phyloP scores from a whole-genome alignment of 306 rosid species.

The Benincasa hispida region DNA sequence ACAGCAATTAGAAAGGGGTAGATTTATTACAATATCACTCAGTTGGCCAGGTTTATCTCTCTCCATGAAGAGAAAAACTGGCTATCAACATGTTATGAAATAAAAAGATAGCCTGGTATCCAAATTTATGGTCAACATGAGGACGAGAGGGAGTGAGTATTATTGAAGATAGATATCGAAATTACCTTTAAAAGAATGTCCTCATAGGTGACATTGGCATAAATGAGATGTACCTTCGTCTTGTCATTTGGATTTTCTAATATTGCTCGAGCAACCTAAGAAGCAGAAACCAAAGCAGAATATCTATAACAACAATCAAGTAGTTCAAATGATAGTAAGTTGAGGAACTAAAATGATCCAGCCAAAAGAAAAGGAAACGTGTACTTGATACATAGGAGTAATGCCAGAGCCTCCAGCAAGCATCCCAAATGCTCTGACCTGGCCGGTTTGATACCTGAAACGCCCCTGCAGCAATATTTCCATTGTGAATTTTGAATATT shows the following conservation, averaged over 20 bases:
- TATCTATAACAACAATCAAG: background rate
- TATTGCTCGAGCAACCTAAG: slow-evolving; percentile 86
- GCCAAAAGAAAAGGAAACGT: slow-evolving; percentile 5
- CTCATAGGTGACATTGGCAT: slow-evolving; percentile 76
- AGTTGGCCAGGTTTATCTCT: background rate
- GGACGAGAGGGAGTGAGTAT: background rate
- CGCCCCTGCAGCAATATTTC: slow-evolving; percentile 55
- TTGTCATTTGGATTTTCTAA: slow-evolving; percentile 79
- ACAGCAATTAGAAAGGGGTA: background rate
- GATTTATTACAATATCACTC: background rate
- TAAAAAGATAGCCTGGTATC: background rate
- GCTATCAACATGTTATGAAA: background rate
- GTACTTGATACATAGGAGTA: slow-evolving; percentile 97
- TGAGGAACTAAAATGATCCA: background rate
- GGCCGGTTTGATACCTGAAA: slow-evolving; percentile 76
- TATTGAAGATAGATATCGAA: background rate
- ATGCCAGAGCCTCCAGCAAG: slow-evolving; percentile 99
- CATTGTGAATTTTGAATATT: background rate
- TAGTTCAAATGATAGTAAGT: background rate
- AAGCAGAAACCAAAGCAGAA: slow-evolving; percentile 3
- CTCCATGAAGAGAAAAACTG: background rate
- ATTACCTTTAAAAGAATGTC: slow-evolving; percentile 90
- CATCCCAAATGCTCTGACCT: slow-evolving; percentile 96
- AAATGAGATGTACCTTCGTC: slow-evolving; percentile 87
- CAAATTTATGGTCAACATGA: background rate